Percentiles rank a stretch among this genome's conserved stretches.
phyloP scores from a whole-genome alignment of 148 eudicot genomes.

The Camellia lanceoleosa region DNA sequence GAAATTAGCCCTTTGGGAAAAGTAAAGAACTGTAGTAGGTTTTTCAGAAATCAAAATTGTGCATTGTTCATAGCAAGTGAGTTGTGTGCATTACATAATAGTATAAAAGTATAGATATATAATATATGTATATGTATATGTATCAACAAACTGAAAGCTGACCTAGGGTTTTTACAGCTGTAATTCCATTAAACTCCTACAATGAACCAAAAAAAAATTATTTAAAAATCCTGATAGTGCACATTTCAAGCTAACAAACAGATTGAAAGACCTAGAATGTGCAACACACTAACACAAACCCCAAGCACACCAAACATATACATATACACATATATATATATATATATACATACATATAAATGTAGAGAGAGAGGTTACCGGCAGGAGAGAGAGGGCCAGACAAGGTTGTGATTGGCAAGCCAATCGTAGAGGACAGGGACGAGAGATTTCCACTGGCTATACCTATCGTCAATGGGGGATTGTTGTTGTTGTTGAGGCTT shows the following conservation, averaged over 20 bases:
- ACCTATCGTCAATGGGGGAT: constrained; percentile 41
- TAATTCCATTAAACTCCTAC: neutral
- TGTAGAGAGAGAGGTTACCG: constrained; percentile 32
- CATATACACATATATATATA: neutral
- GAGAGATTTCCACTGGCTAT: constrained; percentile 46
- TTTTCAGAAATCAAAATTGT: too few species aligned
- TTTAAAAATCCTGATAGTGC: neutral
- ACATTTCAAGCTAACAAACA: constrained; percentile 4
- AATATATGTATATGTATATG: neutral
- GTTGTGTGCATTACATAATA: too few species aligned
- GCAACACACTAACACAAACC: neutral
- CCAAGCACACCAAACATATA: neutral
- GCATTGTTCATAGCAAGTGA: too few species aligned
- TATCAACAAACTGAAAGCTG: neutral
- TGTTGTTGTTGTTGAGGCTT: constrained; percentile 32
- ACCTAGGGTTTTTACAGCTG: neutral
- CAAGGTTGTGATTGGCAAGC: constrained; percentile 54
- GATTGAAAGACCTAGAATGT: neutral
- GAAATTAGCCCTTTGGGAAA: too few species aligned
- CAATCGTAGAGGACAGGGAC: constrained; percentile 62
- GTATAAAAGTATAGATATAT: too few species aligned
- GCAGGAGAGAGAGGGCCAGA: constrained; percentile 80
- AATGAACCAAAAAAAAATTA: neutral
- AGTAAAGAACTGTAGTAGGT: too few species aligned
- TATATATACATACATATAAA: neutral